Base-by-base conservation (phyloP, 148 eudicot genomes). In the Salicornia ramosissima region DNA sequence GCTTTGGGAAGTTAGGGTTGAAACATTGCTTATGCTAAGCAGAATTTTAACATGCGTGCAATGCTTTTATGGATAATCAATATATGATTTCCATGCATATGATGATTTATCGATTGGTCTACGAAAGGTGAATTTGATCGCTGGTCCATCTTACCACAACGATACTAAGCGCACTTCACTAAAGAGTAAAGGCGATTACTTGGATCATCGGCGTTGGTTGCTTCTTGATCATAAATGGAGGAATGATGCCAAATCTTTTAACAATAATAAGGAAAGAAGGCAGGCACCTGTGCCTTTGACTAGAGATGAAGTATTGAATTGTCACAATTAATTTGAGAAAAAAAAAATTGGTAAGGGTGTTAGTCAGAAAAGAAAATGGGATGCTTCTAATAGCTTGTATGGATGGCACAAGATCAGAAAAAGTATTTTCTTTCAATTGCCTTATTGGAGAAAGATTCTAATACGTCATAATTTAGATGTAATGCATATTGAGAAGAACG, bases 221-320 rank as follows among this genome's bases (percentile, higher is more conserved):
- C 39, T 22, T 1, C 16, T 31, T 6, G 50, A 19, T 22, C 59
- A 67, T 50, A 50, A 31, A n/a, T 67, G 58, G 70, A 67, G 70
- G 46, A 47, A 47, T n/a, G n/a, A n/a, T n/a, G n/a, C n/a, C n/a
- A n/a, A n/a, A n/a, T n/a, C n/a, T n/a, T n/a, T n/a, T n/a, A 47
- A 67, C 46, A 50, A 50, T 6, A 47, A 39, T 0, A 31, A 5
- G 2, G 70, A 49, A 67, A 67, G 25, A 50, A 25, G 70, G 1
- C 5, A 1, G 16, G 70, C 70, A 15, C 58, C 58, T n/a, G 16
- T 50, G 1, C 43, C 56, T 28, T 49, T 67, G 70, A 28, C 15
- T 29, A 45, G 58, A 2, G 57, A 67, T 47, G 70, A 67, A 13
- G 1, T 49, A 49, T 18, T 49, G 6, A 7, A 3, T 3, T 14